Percentiles rank a stretch among this genome's conserved stretches.
These are phyloP conservation scores for Fraxinus sp. DNA, from an alignment of 305 asterid genomes.

Conservation along the genomic window DNA sequence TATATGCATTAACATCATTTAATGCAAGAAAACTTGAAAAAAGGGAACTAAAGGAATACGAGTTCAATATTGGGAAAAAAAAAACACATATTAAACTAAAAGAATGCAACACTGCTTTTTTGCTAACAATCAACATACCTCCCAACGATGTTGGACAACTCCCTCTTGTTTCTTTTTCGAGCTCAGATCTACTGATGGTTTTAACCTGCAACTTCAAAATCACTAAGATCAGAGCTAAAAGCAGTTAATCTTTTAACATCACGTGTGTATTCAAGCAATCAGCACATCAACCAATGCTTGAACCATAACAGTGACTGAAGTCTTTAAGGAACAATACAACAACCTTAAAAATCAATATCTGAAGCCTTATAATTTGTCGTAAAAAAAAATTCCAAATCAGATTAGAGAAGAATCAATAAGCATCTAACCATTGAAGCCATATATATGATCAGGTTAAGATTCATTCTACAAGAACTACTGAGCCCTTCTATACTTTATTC, in stretches of 20 bases:
- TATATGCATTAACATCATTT: neutral
- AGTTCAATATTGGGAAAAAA: neutral
- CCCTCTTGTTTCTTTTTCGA: conserved; percentile 63
- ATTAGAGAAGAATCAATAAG: neutral
- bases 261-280: neutral
- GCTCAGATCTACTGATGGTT: conserved; percentile 51
- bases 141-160: conserved; percentile 44
- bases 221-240: conserved; percentile 8
- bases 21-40: neutral
- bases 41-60: neutral
- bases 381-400: neutral
- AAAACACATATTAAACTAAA: neutral
- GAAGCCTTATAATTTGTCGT: conserved; percentile 1
- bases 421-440: neutral
- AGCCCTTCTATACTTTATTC: neutral
- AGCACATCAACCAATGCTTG: conserved; percentile 5
- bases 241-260: conserved; percentile 13
- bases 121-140: conserved; percentile 43
- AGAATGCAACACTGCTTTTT: neutral
- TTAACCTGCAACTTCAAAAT: conserved; percentile 54
- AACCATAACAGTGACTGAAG: neutral
- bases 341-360: neutral
- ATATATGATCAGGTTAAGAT: neutral
- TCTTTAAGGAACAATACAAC: neutral
- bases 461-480: neutral